Evolutionary conservation across 164 flowering plant genomes (phyloP), one percentile per base, ranked within the genome.

Genomic region (Vitis riparia): DNA sequence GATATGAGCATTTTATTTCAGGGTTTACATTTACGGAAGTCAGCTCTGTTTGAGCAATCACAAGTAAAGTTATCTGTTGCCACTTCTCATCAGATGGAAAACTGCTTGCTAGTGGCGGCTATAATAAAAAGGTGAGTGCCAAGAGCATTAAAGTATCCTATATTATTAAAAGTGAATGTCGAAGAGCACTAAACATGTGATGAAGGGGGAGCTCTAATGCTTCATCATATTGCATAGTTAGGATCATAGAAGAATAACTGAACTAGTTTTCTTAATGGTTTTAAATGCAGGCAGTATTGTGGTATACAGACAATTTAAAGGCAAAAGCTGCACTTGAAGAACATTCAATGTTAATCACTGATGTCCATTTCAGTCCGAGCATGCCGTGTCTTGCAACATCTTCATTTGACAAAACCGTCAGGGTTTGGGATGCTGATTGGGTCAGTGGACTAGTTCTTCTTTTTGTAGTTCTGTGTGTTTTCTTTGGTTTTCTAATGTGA

Each of bases 21-120:
- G 98, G 92, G 47, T 93, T 90, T 75, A 72, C 92, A 59, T 95
- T 95, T 69, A 81, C 74, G 6, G 98, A 93, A 75, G 82, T 93
- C 44, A 76, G 65, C 72, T 77, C 78, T 71, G 75, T 86, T 59
- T 85, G 87, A 68, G 97, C 98, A 57, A 95, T 97, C 80, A 51
- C 85, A 15, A 87, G 82, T 77, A 95, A 95, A 78, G 97, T 95
- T 62, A 76, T 71, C 10, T 90, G 93, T 71, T 95, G 99, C 78
- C 98, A 95, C 75, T 95, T 95, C 77, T 95, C 99, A 66, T 87
- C 98, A 13, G 98, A 95, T 82, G 99, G 99, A 44, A 95, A 93
- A 71, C 77, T 95, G 66, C 92, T 95, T 79, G 99, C 95, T 29
- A 91, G 82, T 82, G 99, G 94, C 66, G 97, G 99, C 70, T 97